A percentile compares a stretch with the other conserved stretches of the same genome.
phyloP scores from a whole-genome alignment of 202 grass and related monocot species.

The Saccharum hybrid region DNA sequence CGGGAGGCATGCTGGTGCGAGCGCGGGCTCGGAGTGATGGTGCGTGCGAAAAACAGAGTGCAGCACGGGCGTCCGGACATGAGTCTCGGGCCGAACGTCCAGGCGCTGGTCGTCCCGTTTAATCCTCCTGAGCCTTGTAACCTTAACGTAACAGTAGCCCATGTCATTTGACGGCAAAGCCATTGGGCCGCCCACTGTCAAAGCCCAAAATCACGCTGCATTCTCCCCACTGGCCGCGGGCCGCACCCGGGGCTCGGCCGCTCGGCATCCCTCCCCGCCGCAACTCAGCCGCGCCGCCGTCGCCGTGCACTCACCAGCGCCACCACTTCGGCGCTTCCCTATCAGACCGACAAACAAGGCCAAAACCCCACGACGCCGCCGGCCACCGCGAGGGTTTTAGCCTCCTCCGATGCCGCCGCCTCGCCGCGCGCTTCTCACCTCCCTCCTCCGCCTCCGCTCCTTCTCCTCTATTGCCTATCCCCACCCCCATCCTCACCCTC shows the following conservation, averaged over 20 bases:
- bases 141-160: background rate
- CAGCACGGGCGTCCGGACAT: no score
- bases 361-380: slow-evolving; percentile 44
- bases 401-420: slow-evolving; percentile 52
- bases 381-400: slow-evolving; percentile 57
- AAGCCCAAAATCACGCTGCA: slow-evolving; percentile 7
- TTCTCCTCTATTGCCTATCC: slow-evolving; percentile 50
- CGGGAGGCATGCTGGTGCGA: no score
- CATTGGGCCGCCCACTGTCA: background rate
- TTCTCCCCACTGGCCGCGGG: background rate
- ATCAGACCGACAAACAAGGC: background rate
- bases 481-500: slow-evolving; percentile 13
- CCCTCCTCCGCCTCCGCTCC: slow-evolving; percentile 44
- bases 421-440: slow-evolving; percentile 42
- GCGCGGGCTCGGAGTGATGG: no score
- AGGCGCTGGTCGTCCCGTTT: no score
- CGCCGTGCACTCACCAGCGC: background rate
- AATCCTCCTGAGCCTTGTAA: background rate
- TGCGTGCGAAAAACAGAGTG: no score
- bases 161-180: background rate
- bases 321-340: background rate
- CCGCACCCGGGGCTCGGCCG: background rate
- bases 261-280: slow-evolving; percentile 4
- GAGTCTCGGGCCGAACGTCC: no score
- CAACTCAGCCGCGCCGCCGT: background rate